Evolutionary conservation across 768 basidiomycete genomes (phyloP).

Genomic region (Suillus decipiens): DNA sequence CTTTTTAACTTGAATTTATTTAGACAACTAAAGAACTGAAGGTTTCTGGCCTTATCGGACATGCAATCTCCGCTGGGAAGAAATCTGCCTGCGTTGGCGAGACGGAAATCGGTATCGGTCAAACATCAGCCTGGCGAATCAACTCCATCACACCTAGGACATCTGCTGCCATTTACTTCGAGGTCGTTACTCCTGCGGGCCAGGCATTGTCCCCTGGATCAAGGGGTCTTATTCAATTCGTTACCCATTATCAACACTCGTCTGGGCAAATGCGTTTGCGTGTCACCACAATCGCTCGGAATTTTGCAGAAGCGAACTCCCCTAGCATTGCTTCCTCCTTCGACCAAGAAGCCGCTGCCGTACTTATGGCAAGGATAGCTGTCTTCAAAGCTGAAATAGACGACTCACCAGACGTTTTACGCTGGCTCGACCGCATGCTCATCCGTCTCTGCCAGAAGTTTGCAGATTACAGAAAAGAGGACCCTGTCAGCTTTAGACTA

Average conservation of each 20-base stretch:
- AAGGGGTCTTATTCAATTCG: constrained; percentile 95
- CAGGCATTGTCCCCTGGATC: constrained; percentile 88
- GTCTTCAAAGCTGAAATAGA: constrained; percentile 99
- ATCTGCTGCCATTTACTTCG: constrained; percentile 93
- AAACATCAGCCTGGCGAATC: constrained; percentile 98
- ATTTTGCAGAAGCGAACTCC: constrained; percentile 97
- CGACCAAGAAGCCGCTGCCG: constrained; percentile 97
- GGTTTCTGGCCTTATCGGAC: constrained; percentile 96
- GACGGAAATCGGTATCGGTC: constrained; percentile 98
- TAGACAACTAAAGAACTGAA: constrained; percentile 99
- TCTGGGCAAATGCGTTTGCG: constrained; percentile 93
- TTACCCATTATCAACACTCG: constrained; percentile 97
- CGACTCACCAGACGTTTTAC: constrained; percentile 92
- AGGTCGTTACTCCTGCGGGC: constrained; percentile 96
- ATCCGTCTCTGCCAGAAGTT: constrained; percentile 99
- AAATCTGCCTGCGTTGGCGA: constrained; percentile 97
- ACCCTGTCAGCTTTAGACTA: constrained; percentile 90
- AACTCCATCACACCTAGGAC: constrained; percentile 88
- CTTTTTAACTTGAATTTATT: constrained; percentile 9
- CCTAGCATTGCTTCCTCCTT: constrained; percentile 91
- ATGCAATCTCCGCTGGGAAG: constrained; percentile 96
- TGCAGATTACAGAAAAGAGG: constrained; percentile 98
- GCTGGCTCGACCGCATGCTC: constrained; percentile 98
- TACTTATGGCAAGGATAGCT: constrained; percentile 97
- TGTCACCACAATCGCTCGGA: constrained; percentile 97